Conservation (phyloP, 257 asterid species). For the Primulina eburnea region DNA sequence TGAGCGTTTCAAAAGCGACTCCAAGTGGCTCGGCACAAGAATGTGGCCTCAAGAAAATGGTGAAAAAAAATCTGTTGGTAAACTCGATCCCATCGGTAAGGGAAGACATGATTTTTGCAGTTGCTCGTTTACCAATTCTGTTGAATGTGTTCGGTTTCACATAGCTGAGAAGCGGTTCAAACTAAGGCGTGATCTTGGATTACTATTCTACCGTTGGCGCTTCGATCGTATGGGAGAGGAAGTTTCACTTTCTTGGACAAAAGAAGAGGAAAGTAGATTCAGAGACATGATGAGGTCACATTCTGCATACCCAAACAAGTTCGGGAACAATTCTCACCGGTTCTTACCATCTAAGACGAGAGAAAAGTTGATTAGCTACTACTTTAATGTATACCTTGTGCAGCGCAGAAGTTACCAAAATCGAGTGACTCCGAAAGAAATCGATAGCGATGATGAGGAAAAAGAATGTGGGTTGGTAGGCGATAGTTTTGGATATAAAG, state of each 20-base stretch:
- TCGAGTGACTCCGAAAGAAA: slow-evolving; percentile 58
- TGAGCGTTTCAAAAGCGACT: slow-evolving; percentile 38
- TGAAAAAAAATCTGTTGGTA: slow-evolving; percentile 12
- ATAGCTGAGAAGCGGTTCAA: slow-evolving; percentile 59
- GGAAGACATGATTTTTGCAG: slow-evolving; percentile 45
- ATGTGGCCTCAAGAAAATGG: slow-evolving; percentile 52
- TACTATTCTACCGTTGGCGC: slow-evolving; percentile 47
- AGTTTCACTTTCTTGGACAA: slow-evolving; percentile 78
- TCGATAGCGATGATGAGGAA: slow-evolving; percentile 88
- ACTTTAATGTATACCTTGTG: slow-evolving; percentile 60
- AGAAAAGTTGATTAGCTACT: slow-evolving; percentile 61
- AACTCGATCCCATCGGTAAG: slow-evolving; percentile 39
- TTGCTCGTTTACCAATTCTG: slow-evolving; percentile 46
- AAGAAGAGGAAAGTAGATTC: slow-evolving; percentile 55
- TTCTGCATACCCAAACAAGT: slow-evolving; percentile 31
- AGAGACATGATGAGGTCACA: slow-evolving; percentile 41
- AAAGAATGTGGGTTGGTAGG: slow-evolving; percentile 64
- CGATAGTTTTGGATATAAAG: slow-evolving; percentile 49
- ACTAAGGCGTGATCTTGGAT: slow-evolving; percentile 53
- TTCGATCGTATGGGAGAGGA: slow-evolving; percentile 86
- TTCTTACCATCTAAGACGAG: slow-evolving; percentile 53
- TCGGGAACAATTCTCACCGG: slow-evolving; percentile 40
- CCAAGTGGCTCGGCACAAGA: slow-evolving; percentile 76
- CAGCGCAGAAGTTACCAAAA: slow-evolving; percentile 75
- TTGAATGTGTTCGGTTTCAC: slow-evolving; percentile 72